Percentiles rank a stretch among this genome's conserved stretches.
Conservation (phyloP, 352 stramenopile species). For the Phytophthora pistaciae region DNA sequence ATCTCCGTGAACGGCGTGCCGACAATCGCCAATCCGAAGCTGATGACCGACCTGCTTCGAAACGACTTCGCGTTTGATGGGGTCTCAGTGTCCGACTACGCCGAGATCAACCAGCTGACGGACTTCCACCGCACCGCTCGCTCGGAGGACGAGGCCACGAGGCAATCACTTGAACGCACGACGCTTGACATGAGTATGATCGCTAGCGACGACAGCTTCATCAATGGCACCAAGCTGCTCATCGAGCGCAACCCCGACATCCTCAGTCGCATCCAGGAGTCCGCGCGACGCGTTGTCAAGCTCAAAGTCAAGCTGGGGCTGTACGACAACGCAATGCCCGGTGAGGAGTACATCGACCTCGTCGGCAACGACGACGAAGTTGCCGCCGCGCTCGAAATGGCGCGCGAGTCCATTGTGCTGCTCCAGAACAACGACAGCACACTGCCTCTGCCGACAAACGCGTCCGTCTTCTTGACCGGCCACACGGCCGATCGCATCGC, state of each 20-base stretch:
- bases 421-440: slow-evolving; percentile 76
- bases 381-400: slow-evolving; percentile 55
- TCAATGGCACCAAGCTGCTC: slow-evolving; percentile 58
- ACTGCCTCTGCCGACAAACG: slow-evolving; percentile 45
- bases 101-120: slow-evolving; percentile 89
- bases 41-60: slow-evolving; percentile 80
- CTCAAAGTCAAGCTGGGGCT: slow-evolving; percentile 75
- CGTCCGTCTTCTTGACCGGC: slow-evolving; percentile 66
- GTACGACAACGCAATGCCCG: slow-evolving; percentile 72
- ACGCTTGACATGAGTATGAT: slow-evolving; percentile 94
- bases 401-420: slow-evolving; percentile 82
- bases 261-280: slow-evolving; percentile 60
- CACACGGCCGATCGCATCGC: slow-evolving; percentile 66
- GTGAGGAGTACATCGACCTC: slow-evolving; percentile 44
- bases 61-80: slow-evolving; percentile 83
- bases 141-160: slow-evolving; percentile 57
- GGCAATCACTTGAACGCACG: slow-evolving; percentile 74
- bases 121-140: slow-evolving; percentile 61
- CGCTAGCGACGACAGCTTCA: slow-evolving; percentile 51
- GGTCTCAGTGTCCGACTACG: slow-evolving; percentile 91
- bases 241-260: slow-evolving; percentile 44
- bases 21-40: slow-evolving; percentile 80
- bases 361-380: slow-evolving; percentile 60
- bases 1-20: slow-evolving; percentile 92
- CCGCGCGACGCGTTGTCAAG: slow-evolving; percentile 68